Conservation (phyloP, 2,329 filamentous ascomycete species). For the Trichoderma atrobrunneum region DNA sequence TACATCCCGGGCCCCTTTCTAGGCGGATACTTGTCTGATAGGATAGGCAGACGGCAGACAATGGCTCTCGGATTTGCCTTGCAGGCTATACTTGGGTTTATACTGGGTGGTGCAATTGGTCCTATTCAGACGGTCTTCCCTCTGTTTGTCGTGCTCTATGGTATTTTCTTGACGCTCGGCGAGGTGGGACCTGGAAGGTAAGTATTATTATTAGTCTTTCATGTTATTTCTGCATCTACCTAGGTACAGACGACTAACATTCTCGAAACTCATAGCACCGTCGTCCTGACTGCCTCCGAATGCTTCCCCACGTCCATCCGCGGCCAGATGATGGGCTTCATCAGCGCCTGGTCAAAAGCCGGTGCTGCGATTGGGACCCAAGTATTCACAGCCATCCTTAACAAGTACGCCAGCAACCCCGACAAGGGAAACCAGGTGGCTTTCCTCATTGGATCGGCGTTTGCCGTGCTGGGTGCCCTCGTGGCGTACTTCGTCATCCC, state of each 20-base stretch:
- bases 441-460: constrained; percentile 50
- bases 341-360: constrained; percentile 47
- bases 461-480: constrained; percentile 37
- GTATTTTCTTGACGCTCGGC: constrained; percentile 47
- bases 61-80: constrained; percentile 50
- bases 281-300: constrained; percentile 42
- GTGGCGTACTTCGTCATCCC: constrained; percentile 27
- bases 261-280: constrained; percentile 29
- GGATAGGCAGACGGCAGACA: constrained; percentile 47
- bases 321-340: constrained; percentile 48
- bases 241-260: not conserved
- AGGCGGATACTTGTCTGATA: constrained; percentile 48
- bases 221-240: no score
- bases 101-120: constrained; percentile 46
- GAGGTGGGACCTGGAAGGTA: constrained; percentile 50
- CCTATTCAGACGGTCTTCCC: constrained; percentile 47
- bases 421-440: constrained; percentile 47
- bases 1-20: constrained; percentile 48
- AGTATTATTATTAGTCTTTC: constrained; percentile 11
- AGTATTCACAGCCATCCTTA: constrained; percentile 50
- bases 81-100: constrained; percentile 46
- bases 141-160: constrained; percentile 51
- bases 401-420: constrained; percentile 38
- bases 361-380: constrained; percentile 50
- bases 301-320: constrained; percentile 50